phyloP scores from a whole-genome alignment of 2,329 filamentous ascomycete species.

The Trichoderma afroharzianum region DNA sequence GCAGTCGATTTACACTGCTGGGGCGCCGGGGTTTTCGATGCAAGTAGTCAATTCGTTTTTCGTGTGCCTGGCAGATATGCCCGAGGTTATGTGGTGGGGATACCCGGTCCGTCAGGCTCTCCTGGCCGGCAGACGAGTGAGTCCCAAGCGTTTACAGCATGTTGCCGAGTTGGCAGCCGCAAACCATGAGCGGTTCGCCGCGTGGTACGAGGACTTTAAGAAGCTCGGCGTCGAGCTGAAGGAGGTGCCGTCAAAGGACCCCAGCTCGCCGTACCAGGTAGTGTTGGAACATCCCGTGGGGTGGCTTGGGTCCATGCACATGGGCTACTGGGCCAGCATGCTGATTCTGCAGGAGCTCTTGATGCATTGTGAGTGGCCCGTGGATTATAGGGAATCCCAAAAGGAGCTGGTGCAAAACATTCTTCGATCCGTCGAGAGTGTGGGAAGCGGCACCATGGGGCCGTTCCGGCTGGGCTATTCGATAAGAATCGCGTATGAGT shows the following conservation, averaged over 20 bases:
- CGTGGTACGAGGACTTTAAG: constrained; percentile 32
- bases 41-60: constrained; percentile 34
- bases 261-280: constrained; percentile 31
- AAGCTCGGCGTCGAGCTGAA: constrained; percentile 25
- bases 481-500: constrained; percentile 38
- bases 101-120: constrained; percentile 22
- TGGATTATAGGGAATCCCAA: constrained; percentile 28
- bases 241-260: constrained; percentile 30
- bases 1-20: constrained; percentile 26
- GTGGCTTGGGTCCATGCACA: constrained; percentile 35
- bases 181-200: constrained; percentile 29
- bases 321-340: constrained; percentile 38
- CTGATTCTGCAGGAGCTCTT: constrained; percentile 39
- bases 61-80: constrained; percentile 32
- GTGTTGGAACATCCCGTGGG: constrained; percentile 31
- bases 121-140: constrained; percentile 27
- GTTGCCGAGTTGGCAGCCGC: constrained; percentile 28
- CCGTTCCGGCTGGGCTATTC: constrained; percentile 37
- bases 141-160: constrained; percentile 28
- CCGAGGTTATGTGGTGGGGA: constrained; percentile 31
- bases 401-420: constrained; percentile 31
- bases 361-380: constrained; percentile 30
- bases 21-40: constrained; percentile 24
- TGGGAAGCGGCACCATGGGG: constrained; percentile 37
- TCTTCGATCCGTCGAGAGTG: constrained; percentile 36